Percentiles rank a stretch among this genome's conserved stretches.
These are phyloP conservation scores for Caloboletus firmus DNA, from an alignment of 1,284 basidiomycete genomes.

Conservation along the genomic window DNA sequence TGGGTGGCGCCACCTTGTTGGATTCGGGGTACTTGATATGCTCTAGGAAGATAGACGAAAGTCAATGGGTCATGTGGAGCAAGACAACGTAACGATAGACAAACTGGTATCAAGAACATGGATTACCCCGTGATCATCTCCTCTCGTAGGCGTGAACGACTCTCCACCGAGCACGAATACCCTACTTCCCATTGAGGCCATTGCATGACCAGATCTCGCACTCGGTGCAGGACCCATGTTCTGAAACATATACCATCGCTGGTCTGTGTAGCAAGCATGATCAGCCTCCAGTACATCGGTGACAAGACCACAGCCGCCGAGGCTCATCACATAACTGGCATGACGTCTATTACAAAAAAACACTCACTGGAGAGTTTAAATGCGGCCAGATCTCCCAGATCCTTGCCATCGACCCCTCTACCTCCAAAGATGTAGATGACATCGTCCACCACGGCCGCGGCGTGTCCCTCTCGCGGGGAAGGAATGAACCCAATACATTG, in stretches of 20 bases:
- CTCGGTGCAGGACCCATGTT: conserved; percentile 96
- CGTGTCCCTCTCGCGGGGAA: conserved; percentile 94
- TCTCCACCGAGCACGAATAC: conserved; percentile 96
- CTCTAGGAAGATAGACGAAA: conserved; percentile 43
- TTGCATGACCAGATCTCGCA: conserved; percentile 91
- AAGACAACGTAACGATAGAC: conserved; percentile 35
- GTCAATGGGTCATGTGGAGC: conserved; percentile 1
- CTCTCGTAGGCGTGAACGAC: conserved; percentile 71
- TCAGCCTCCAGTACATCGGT: conserved; percentile 10
- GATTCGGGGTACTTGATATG: conserved; percentile 94
- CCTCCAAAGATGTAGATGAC: conserved; percentile 99
- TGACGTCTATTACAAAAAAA: not conserved
- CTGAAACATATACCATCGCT: conserved; percentile 98
- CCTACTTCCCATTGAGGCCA: conserved; percentile 86
- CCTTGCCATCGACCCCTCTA: conserved; percentile 95
- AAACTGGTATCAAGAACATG: conserved; percentile 92
- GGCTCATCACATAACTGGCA: not conserved
- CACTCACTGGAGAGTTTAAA: conserved; percentile 93
- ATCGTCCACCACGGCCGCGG: conserved; percentile 95
- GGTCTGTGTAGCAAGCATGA: conserved; percentile 43
- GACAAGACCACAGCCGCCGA: not conserved
- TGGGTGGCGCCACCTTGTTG: conserved; percentile 47
- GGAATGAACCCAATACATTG: conserved; percentile 98
- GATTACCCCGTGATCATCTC: conserved; percentile 81
- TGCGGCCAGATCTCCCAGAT: conserved; percentile 91